A percentile compares a stretch with the other conserved stretches of the same genome.
phyloP scores from a whole-genome alignment of 139 green algal genomes.

The Penium margaritaceum region DNA sequence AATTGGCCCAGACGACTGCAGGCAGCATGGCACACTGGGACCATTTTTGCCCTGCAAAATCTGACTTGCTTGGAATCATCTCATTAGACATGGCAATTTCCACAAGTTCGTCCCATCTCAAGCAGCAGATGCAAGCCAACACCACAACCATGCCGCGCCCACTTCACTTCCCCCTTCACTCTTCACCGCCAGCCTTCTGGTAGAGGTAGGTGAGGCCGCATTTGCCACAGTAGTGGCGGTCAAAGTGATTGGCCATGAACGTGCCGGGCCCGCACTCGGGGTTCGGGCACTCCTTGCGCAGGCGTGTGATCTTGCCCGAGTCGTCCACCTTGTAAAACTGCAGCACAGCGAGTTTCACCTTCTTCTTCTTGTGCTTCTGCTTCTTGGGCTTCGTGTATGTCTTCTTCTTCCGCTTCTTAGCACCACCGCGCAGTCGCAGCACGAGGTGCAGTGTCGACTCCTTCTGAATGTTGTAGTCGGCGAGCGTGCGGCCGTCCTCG shows the following conservation, averaged over 20 bases:
- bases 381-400: slow-evolving; percentile 99
- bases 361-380: slow-evolving; percentile 99
- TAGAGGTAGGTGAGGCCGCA: slow-evolving; percentile 75
- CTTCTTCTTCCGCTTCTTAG: slow-evolving; percentile 99
- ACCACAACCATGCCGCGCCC: no score
- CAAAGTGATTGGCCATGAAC: slow-evolving; percentile 97
- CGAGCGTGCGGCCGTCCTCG: slow-evolving; percentile 35
- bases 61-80: no score
- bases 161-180: not conserved
- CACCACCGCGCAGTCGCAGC: slow-evolving; percentile 68
- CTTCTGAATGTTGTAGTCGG: slow-evolving; percentile 17
- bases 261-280: slow-evolving; percentile 80
- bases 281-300: slow-evolving; percentile 89
- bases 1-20: no score
- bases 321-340: slow-evolving; percentile 91
- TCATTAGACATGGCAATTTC: no score
- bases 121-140: no score
- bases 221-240: slow-evolving; percentile 94
- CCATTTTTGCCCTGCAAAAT: no score
- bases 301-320: slow-evolving; percentile 87
- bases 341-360: slow-evolving; percentile 82
- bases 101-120: no score
- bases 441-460: slow-evolving; percentile 49
- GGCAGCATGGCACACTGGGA: no score
- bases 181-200: slow-evolving; percentile 11